Base-by-base conservation (phyloP, 2,329 filamentous ascomycete genomes). In the Fonsecaea monophora region DNA sequence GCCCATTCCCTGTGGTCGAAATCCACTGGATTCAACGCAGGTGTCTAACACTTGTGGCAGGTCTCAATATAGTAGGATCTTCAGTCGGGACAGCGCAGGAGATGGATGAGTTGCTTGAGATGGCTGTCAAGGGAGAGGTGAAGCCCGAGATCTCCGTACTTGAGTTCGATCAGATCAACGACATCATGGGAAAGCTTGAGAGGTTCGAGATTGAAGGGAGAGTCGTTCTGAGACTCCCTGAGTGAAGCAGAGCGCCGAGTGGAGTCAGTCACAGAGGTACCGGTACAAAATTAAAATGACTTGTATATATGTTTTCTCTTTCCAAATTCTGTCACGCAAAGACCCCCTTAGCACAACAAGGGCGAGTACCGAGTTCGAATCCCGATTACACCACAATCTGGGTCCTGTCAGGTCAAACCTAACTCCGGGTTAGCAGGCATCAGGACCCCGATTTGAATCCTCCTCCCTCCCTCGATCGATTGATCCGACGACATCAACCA, bases 21-120 rank as follows among this genome's bases (percentile, higher is more conserved):
- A 7, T 21, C 15, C 15, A 45, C 18, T 15, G 4, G 15, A 50
- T n/a, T 15, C 38, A 73, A 37, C 7, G n/a, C 15, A 42, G 6
- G 78, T 30, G 32, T 32, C 65, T 64, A 8, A 64, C 48, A 4
- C 7, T 4, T 1, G 30, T 2, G 45, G 8, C 13, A 67, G 65
- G 81, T 13, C 73, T 82, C 2, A 79, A 78, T 2, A 82, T 83
- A 62, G 78, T 81, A 37, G 81, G 81, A 3, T 81, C 81, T 7
- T 82, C 81, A 2, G 81, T 80, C 0, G 81, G 82, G 1, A 83
- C 77, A 1, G 75, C 76, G 3, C 73, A 74, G 55, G 81, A 83
- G 65, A 82, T 83, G 81, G 75, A 82, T 9, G 81, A 82, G 58
- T 71, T 83, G 13, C 72, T 83, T 42, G 76, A 79, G 50, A 76